Conservation (phyloP, 441 rosid genomes). For the Viola pubescens region DNA sequence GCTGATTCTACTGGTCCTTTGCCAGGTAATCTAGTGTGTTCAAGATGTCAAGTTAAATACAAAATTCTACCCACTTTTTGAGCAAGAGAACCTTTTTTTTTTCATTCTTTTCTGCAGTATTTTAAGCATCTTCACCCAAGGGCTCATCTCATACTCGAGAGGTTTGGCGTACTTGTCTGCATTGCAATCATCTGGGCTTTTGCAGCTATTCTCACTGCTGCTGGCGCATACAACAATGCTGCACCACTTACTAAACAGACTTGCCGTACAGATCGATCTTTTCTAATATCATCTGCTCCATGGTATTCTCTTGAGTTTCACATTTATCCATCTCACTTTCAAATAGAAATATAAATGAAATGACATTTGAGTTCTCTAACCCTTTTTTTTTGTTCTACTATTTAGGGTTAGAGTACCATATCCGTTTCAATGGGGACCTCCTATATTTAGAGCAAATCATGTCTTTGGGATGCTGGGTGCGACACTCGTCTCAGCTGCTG, state of each 20-base stretch:
- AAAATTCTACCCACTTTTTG: neutral
- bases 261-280: slow-evolving; percentile 70
- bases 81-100: slow-evolving; percentile 13
- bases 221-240: slow-evolving; percentile 89
- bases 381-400: slow-evolving; percentile 7
- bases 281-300: slow-evolving; percentile 68
- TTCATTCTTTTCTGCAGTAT: slow-evolving; percentile 38
- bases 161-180: slow-evolving; percentile 76
- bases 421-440: slow-evolving; percentile 97
- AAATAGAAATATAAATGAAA: neutral
- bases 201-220: slow-evolving; percentile 79
- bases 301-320: slow-evolving; percentile 38
- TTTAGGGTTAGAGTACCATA: slow-evolving; percentile 82
- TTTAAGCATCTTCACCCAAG: slow-evolving; percentile 31
- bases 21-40: slow-evolving; percentile 41
- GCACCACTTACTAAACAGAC: slow-evolving; percentile 44
- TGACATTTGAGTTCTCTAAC: neutral
- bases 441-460: slow-evolving; percentile 84
- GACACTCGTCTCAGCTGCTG: slow-evolving; percentile 80
- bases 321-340: neutral
- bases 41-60: neutral
- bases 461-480: slow-evolving; percentile 94
- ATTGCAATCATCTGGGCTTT: slow-evolving; percentile 76
- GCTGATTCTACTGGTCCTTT: slow-evolving; percentile 61
- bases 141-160: slow-evolving; percentile 43